Conservation (phyloP, 75 land plant species). For the Selaginella moellendorffii region DNA sequence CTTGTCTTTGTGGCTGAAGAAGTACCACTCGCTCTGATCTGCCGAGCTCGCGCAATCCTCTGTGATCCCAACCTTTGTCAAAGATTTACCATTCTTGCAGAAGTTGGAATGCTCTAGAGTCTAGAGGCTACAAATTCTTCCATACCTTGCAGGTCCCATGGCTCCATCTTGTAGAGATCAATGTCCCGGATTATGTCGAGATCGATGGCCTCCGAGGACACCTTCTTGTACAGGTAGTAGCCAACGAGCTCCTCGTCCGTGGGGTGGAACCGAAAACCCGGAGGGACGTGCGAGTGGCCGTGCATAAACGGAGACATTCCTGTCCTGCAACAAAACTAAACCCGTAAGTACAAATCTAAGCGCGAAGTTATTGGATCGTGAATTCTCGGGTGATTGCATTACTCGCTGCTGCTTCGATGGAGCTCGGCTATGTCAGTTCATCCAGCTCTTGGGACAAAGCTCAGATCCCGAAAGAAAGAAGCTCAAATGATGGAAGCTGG, state of each 20-base stretch:
- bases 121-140: too few species aligned
- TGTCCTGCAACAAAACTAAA: neutral
- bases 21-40: slow-evolving; percentile 72
- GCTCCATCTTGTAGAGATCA: slow-evolving; percentile 35
- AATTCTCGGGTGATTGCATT: too few species aligned
- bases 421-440: too few species aligned
- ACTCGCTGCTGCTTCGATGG: too few species aligned
- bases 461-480: too few species aligned
- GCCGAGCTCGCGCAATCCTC: slow-evolving; percentile 44
- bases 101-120: too few species aligned
- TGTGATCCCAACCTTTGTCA: too few species aligned
- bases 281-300: slow-evolving; percentile 29
- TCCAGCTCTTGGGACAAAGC: too few species aligned
- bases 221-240: slow-evolving; percentile 33
- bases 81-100: too few species aligned
- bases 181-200: slow-evolving; percentile 21
- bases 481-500: too few species aligned
- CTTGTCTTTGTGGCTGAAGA: slow-evolving; percentile 65
- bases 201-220: slow-evolving; percentile 31
- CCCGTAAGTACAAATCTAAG: too few species aligned
- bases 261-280: slow-evolving; percentile 59
- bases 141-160: slow-evolving; percentile 46
- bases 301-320: slow-evolving; percentile 37
- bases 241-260: slow-evolving; percentile 55
- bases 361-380: too few species aligned